A percentile compares a stretch with the other conserved stretches of the same genome.
phyloP scores from a whole-genome alignment of 345 rosid genomes.

The Aquilaria yunnanensis region DNA sequence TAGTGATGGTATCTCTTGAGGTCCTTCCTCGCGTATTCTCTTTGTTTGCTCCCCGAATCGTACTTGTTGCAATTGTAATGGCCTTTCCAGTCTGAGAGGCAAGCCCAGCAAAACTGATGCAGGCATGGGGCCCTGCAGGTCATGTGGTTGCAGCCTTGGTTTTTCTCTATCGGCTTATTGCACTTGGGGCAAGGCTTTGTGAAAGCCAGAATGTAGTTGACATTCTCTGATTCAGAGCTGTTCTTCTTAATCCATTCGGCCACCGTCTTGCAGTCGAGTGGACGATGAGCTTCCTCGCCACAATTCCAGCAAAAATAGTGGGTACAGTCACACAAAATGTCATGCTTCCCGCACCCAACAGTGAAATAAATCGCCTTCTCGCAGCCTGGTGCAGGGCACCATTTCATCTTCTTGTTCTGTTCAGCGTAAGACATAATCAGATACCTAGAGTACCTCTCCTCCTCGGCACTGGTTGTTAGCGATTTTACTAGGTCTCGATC shows the following conservation, averaged over 20 bases:
- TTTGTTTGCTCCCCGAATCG: not conserved
- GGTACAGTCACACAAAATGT: slow-evolving; percentile 23
- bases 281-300: slow-evolving; percentile 15
- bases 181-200: slow-evolving; percentile 40
- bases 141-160: slow-evolving; percentile 28
- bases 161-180: slow-evolving; percentile 28
- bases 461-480: slow-evolving; percentile 11
- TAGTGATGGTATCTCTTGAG: slow-evolving; percentile 21
- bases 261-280: slow-evolving; percentile 32
- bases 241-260: slow-evolving; percentile 27
- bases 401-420: slow-evolving; percentile 16
- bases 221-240: slow-evolving; percentile 22
- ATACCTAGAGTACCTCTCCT: slow-evolving; percentile 15
- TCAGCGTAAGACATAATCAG: slow-evolving; percentile 24
- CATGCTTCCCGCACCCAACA: slow-evolving; percentile 9
- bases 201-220: slow-evolving; percentile 18
- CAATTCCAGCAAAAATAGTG: slow-evolving; percentile 22
- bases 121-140: slow-evolving; percentile 15
- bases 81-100: slow-evolving; percentile 10
- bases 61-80: not conserved
- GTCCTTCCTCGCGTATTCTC: slow-evolving; percentile 6
- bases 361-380: slow-evolving; percentile 18
- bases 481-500: slow-evolving; percentile 14
- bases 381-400: slow-evolving; percentile 33
- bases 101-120: slow-evolving; percentile 29